Evolutionary conservation across 2,329 filamentous ascomycete species (phyloP), one percentile per base, ranked within the genome.

Genomic region (Curvularia sp.): DNA sequence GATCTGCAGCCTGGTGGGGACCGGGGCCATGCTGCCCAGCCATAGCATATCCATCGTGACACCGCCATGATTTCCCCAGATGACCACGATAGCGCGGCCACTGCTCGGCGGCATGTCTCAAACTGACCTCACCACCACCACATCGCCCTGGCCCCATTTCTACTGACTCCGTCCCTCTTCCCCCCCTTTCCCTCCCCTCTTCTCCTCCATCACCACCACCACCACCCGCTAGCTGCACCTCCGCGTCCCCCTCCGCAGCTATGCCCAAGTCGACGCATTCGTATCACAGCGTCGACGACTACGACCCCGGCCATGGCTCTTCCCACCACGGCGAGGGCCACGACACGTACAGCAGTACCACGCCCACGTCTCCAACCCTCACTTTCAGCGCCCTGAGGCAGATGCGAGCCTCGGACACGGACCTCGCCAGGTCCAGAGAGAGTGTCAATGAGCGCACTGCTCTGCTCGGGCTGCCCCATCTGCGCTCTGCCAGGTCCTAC

Each of bases 381-480:
- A 69, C 67, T 3, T 73, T 72, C 63, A 75, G 75, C 47, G 63
- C 60, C 20, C 57, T 66, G 33, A 63, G 69, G 35, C 68, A 61
- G 38, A 68, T 70, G 62, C 73, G 71, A 53, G 68, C 73, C 49
- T 77, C 79, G 46, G 73, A 72, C 58, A 63, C 66, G 55, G 69
- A 80, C 62, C 65, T 77, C 63, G 48, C 69, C 52, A 53, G 69
- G 63, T 60, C 70, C 56, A 53, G 68, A 62, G 56, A 73, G 64
- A 55, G 77, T 69, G 55, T 76, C 28, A 81, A 81, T 57, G 83
- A 85, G 68, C 76, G 75, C 18, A 80, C 82, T 7, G 79, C 80
- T 55, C 68, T 85, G 57, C 78, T 85, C 4, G 78, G 74, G 3
- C 71, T 78, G 56, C 65, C 67, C 30, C 60, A 68, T 59, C 63